Evolutionary conservation across 345 rosid genomes (phyloP), one percentile per base, ranked within the genome.

Genomic region (Angophora floribunda): DNA sequence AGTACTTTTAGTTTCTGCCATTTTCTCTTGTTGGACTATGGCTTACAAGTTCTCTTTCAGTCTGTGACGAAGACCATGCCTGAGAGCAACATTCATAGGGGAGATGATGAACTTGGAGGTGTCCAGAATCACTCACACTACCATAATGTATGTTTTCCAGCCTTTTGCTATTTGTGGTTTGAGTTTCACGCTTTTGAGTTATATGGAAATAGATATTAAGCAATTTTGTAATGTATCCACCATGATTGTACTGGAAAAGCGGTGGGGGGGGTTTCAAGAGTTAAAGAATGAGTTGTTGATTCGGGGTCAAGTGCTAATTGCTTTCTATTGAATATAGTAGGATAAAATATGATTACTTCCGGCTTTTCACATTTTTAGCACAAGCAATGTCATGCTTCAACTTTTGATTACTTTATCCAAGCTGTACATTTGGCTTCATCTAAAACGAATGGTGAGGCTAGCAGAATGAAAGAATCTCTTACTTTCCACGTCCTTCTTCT

Each of bases 51-150:
- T 51, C 65, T 61, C 44, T 85, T 87, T 90, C 95, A 97, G 99
- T 90, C 93, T 49, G 97, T 92, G 88, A 96, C 99, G 30, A 97
- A 96, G 92, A 96, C 99, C 13, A 97, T 97, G 99, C 99, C 97
- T 45, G 96, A 95, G 93, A 92, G 91, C 91, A 97, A 96, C 89
- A 92, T 94, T 90, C 99, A 97, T 91, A 89, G 89, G 52, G 99
- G 95, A 91, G 99, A 96, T 93, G 88, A 89, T 88, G 99, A 94
- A 88, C 91, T 97, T 89, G 99, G 99, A 87, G 99, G 98, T 88
- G 89, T 93, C 85, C 99, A 95, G 87, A 93, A 90, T 87, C 99
- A 97, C 90, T 92, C 95, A 3, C 90, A 97, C 91, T 97, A 97
- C 90, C 99, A 97, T 96, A 97, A 97, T 93, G 99, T 96, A 95